Percentiles rank a stretch among this genome's conserved stretches.
Evolutionary conservation across 2,329 filamentous ascomycete genomes (phyloP).

Genomic region (Diaporthe citri): DNA sequence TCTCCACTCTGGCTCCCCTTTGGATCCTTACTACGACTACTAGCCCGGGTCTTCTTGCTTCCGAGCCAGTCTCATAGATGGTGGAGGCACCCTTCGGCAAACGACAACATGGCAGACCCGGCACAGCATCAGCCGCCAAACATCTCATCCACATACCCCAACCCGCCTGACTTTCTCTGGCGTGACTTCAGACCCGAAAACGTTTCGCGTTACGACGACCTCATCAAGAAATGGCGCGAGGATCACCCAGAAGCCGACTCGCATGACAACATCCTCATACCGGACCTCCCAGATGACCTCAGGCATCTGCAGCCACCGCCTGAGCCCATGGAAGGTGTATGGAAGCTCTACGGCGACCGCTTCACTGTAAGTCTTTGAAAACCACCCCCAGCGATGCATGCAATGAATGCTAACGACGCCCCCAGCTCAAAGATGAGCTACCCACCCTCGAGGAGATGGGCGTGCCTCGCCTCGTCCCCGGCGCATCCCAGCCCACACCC

Average conservation of each 20-base stretch:
- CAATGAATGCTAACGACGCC: background rate
- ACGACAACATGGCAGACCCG: conserved; percentile 69
- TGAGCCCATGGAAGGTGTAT: conserved; percentile 77
- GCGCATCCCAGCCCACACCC: conserved; percentile 41
- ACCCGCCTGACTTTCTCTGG: conserved; percentile 87
- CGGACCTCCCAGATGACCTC: conserved; percentile 76
- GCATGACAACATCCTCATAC: conserved; percentile 49
- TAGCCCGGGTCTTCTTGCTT: background rate
- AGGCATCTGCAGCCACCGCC: conserved; percentile 84
- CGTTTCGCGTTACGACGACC: conserved; percentile 64
- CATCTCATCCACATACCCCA: conserved; percentile 75
- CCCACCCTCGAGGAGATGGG: conserved; percentile 77
- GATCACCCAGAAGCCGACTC: conserved; percentile 44
- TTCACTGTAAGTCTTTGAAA: conserved; percentile 62
- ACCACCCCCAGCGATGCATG: background rate
- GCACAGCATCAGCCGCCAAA: conserved; percentile 56
- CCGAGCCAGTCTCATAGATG: background rate
- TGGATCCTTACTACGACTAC: background rate
- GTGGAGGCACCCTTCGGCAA: background rate
- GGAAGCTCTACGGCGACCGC: conserved; percentile 79
- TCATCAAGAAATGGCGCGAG: conserved; percentile 56
- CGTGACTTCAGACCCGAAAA: conserved; percentile 86
- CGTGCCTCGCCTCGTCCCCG: conserved; percentile 72
- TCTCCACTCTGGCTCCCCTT: background rate
- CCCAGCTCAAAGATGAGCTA: conserved; percentile 70